Percentiles rank a stretch among this genome's conserved stretches.
Conservation (phyloP, 164 flowering plant genomes). For the Chloranthus sessilifolius region DNA sequence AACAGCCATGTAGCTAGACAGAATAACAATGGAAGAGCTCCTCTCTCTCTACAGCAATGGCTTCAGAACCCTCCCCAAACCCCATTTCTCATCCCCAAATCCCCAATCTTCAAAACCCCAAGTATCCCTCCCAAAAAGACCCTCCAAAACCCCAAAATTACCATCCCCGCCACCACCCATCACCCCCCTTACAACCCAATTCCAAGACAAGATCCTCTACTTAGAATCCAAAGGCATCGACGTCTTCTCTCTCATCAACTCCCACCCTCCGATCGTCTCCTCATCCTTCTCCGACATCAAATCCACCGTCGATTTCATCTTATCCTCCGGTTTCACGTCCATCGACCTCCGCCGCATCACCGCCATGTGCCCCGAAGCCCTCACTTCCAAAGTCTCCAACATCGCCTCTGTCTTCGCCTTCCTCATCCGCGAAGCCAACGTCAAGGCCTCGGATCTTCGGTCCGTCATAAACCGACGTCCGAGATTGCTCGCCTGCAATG, state of each 20-base stretch:
- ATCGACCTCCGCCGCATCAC: conserved; percentile 50
- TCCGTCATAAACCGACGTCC: conserved; percentile 27
- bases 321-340: conserved; percentile 49
- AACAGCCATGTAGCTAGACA: conserved; percentile 9
- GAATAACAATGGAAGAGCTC: conserved; percentile 36
- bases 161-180: conserved; percentile 11
- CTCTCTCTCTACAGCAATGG: conserved; percentile 27
- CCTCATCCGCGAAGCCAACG: conserved; percentile 76
- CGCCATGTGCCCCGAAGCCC: conserved; percentile 75
- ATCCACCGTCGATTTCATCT: conserved; percentile 45
- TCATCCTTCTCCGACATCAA: conserved; percentile 39
- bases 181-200: conserved; percentile 11
- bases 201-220: conserved; percentile 67
- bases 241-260: conserved; percentile 38
- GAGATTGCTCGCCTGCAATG: conserved; percentile 55
- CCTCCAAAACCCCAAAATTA: conserved; percentile 20
- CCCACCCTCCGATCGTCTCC: conserved; percentile 44
- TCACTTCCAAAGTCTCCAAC: conserved; percentile 23
- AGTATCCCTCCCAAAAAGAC: conserved; percentile 11
- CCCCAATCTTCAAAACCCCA: conserved; percentile 19
- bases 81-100: conserved; percentile 14
- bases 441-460: conserved; percentile 23
- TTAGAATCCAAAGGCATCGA: conserved; percentile 86
- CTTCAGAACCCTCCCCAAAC: conserved; percentile 5
- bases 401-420: conserved; percentile 61